Evolutionary conservation across 495 filamentous ascomycete species (phyloP).

Genomic region (Podospora sp.): DNA sequence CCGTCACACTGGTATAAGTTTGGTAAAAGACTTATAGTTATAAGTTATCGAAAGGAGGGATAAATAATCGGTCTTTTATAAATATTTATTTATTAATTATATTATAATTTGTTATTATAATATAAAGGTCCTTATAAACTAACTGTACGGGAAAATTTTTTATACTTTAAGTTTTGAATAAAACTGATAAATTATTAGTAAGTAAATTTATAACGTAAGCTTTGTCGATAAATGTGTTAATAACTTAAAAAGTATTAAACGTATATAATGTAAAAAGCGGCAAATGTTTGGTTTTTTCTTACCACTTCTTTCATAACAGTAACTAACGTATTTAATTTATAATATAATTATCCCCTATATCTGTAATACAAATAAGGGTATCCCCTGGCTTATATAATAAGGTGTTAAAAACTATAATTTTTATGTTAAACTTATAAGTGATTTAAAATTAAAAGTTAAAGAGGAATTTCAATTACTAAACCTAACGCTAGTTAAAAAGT

Average conservation of each 20-base stretch:
- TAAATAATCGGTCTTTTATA: background rate
- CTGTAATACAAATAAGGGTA: background rate
- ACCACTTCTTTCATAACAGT: background rate
- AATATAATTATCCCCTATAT: background rate
- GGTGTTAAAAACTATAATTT: too few relatives aligned
- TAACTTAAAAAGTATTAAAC: background rate
- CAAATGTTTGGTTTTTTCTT: too few relatives aligned
- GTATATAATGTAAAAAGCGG: background rate
- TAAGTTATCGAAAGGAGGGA: background rate
- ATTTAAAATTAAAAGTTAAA: too few relatives aligned
- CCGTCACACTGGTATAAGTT: background rate
- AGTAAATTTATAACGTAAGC: too few relatives aligned
- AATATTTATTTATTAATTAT: background rate
- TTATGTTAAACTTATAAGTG: too few relatives aligned
- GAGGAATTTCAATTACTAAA: background rate
- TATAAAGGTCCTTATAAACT: background rate
- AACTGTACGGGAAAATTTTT: background rate
- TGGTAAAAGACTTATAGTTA: background rate
- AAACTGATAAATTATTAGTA: too few relatives aligned
- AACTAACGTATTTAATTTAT: background rate
- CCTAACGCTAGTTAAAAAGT: background rate
- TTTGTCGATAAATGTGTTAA: too few relatives aligned
- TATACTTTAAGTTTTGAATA: too few relatives aligned
- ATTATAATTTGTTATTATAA: conserved; percentile 1
- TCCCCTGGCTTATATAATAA: too few relatives aligned